Evolutionary conservation across 306 rosid species (phyloP).

Genomic region (Notholithocarpus densiflorus): DNA sequence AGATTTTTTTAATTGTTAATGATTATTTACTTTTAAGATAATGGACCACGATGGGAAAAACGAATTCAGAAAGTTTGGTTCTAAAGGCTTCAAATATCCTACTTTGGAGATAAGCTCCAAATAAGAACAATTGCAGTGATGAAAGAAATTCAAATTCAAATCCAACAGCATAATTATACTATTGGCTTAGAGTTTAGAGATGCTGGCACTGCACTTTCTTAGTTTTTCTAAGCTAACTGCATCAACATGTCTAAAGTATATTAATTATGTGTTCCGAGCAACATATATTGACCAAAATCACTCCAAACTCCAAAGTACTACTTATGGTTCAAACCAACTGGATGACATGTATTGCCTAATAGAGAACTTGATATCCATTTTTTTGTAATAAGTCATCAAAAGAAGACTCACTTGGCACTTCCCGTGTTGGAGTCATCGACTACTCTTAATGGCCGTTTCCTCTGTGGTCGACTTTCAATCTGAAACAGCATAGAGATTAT

Average conservation of each 20-base stretch:
- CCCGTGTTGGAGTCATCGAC: constrained; percentile 54
- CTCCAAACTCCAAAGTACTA: background rate
- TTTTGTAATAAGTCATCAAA: background rate
- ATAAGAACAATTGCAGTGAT: background rate
- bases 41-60: background rate
- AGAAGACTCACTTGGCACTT: constrained; percentile 42
- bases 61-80: background rate
- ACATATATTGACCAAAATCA: background rate
- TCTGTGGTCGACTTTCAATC: constrained; percentile 64
- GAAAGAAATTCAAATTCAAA: background rate
- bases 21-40: background rate
- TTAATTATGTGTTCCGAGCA: background rate
- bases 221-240: background rate
- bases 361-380: background rate
- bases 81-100: background rate
- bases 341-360: background rate
- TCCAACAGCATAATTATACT: background rate
- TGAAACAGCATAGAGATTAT: constrained; percentile 19
- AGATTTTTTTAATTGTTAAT: background rate
- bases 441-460: constrained; percentile 52
- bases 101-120: background rate
- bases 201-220: background rate
- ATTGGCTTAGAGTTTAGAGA: background rate
- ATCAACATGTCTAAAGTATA: background rate
- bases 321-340: background rate